A percentile compares a stretch with the other conserved stretches of the same genome.
phyloP scores from a whole-genome alignment of 139 green algal species.

The Bryopsis sp. region DNA sequence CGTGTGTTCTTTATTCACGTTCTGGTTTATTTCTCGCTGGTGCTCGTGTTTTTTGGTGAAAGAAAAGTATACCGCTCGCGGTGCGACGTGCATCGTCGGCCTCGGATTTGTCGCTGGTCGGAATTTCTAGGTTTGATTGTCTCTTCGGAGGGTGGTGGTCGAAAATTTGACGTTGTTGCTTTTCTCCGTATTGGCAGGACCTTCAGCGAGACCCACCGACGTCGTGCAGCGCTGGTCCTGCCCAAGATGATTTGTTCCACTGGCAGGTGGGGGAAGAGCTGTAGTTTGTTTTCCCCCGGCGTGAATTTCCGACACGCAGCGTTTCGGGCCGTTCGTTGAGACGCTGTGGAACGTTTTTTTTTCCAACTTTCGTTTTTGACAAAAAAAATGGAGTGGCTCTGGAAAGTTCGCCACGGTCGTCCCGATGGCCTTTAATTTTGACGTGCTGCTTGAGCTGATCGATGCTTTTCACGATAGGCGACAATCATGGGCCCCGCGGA shows the following conservation, averaged over 20 bases:
- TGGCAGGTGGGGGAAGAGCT: slow-evolving; percentile 74
- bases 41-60: too few relatives aligned
- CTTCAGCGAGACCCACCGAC: slow-evolving; percentile 88
- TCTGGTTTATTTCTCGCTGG: too few relatives aligned
- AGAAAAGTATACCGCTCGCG: neutral
- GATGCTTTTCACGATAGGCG: too few relatives aligned
- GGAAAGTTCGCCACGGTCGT: too few relatives aligned
- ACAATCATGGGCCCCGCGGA: slow-evolving; percentile 80
- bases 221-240: slow-evolving; percentile 74
- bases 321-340: too few relatives aligned
- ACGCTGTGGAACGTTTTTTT: neutral
- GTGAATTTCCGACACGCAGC: too few relatives aligned
- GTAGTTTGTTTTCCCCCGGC: neutral
- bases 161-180: slow-evolving; percentile 1
- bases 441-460: too few relatives aligned
- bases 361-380: neutral
- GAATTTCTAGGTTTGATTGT: neutral
- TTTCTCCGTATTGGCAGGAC: slow-evolving; percentile 41
- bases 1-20: too few relatives aligned
- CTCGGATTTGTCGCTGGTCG: neutral
- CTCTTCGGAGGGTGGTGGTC: neutral
- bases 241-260: slow-evolving; percentile 85
- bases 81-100: too few relatives aligned
- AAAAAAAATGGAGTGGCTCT: too few relatives aligned
- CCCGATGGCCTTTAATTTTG: too few relatives aligned